Evolutionary conservation across 2,329 filamentous ascomycete species (phyloP), one percentile per base, ranked within the genome.

Genomic region (Penicillium sp.): DNA sequence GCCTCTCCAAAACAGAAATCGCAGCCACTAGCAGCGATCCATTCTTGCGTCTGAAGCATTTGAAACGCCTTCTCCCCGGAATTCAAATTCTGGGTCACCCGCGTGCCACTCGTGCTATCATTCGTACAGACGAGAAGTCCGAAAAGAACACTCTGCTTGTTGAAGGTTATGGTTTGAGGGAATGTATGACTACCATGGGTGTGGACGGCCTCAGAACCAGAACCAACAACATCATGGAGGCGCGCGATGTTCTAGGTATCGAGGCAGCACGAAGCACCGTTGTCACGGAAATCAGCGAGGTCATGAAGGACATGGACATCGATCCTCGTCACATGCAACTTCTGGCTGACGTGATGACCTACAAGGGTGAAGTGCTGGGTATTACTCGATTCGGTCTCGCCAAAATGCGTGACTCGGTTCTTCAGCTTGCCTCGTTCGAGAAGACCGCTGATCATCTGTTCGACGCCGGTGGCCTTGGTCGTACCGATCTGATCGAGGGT

Each of bases 401-500:
- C 53, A 99, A 97, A 81, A 97, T 96, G 88, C 83, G 94, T 48
- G 94, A 99, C 73, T 90, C 85, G 14, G 94, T 97, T 10, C 79
- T 99, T 52, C 94, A 99, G 74, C 82, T 99, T 11, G 94, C 94
- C 0, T 93, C 88, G 16, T 99, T 99, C 69, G 94, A 99, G 76
- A 97, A 97, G 83, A 99, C 94, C 44, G 92, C 94, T 0, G 94
- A 99, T 70, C 94, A 99, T 75, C 77, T 99, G 39, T 99, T 99
- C 67, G 93, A 97, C 59, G 94, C 94, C 3, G 94, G 92, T 6
- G 89, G 91, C 5, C 87, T 88, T 53, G 95, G 95, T 81, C 97
- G 97, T 79, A 88, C 85, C 27, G 94, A 99, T 75, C 82, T 84
- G 58, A 95, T 99, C 56, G 90, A 96, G 72, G 94, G 94, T 65